Evolutionary conservation across 495 filamentous ascomycete species (phyloP), one percentile per base, ranked within the genome.

Genomic region (Symbiotaphrina buchneri): DNA sequence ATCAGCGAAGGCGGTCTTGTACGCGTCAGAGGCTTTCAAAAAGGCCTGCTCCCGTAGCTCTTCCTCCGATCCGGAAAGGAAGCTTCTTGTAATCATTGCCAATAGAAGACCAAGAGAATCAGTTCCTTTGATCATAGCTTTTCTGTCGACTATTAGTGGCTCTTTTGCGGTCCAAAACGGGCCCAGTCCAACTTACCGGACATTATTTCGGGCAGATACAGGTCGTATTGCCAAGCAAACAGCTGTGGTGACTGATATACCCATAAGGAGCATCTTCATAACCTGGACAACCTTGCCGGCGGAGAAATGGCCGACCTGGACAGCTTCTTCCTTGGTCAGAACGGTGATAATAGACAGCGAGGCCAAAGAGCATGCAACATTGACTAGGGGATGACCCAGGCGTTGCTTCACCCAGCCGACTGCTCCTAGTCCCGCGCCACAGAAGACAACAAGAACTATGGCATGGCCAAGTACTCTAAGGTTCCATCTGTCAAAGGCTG

Each of bases 331-430:
- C 49, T 90, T 93, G 2, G 87, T 94, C 39, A 94, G 52, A 23
- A 93, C 65, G 2, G 78, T 87, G 45, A 94, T 93, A 28, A 87
- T 83, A 15, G 80, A 75, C 15, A 95, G 67, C n/a, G 77, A 79
- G 2, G 87, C 67, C 37, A 95, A 55, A 15, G 83, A 92, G 47
- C 78, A 85, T 14, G 81, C 83, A 22, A 91, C 80, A 43, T 83
- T 85, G 33, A 94, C 82, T 11, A 93, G 53, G 6, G 87, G 84
- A 46, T 85, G 71, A 19, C 73, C 75, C 34, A 85, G 60, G 38
- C 57, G 68, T 48, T 93, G 85, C 52, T 97, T 97, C 15, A 71
- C 65, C 81, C 87, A 95, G 30, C 81, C 87, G 5, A 94, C 67
- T 41, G 92, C 72, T 1, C 87, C 87, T 22, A 94, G 55, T 0